Percentiles rank a stretch among this genome's conserved stretches.
phyloP scores from a whole-genome alignment of 2,329 filamentous ascomycete genomes.

The Curvularia eragrostidis region DNA sequence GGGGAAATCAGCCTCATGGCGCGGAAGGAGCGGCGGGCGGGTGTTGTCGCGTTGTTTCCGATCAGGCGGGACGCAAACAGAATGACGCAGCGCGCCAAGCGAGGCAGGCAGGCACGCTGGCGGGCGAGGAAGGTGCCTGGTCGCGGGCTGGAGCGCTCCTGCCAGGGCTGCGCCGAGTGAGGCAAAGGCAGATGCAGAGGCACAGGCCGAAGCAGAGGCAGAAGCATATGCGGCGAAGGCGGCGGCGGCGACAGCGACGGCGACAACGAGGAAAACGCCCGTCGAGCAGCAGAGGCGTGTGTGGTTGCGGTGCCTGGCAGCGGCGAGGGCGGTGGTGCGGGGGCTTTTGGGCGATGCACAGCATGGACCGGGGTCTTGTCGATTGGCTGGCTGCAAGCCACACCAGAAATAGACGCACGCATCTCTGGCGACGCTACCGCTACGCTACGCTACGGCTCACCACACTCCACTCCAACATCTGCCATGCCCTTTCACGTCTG shows the following conservation, averaged over 20 bases:
- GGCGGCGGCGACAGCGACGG: background rate
- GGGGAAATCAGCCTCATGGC: conserved; percentile 13
- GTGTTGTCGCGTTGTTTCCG: conserved; percentile 25
- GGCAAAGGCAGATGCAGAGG: background rate
- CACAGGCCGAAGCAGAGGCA: background rate
- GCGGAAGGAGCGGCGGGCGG: conserved; percentile 17
- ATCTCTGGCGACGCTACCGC: too few relatives aligned
- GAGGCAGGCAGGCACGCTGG: conserved; percentile 28
- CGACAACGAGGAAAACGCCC: conserved; percentile 18
- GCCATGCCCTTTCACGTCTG: conserved; percentile 21
- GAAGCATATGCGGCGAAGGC: background rate
- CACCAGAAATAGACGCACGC: conserved; percentile 50
- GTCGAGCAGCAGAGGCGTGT: conserved; percentile 26
- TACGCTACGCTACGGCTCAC: conserved; percentile 43
- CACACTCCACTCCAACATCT: conserved; percentile 40
- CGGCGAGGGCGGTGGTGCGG: conserved; percentile 21
- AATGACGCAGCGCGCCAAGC: conserved; percentile 14
- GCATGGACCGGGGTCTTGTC: conserved; percentile 34
- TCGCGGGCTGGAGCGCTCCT: background rate
- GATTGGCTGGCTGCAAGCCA: conserved; percentile 50
- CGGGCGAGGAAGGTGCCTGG: conserved; percentile 21
- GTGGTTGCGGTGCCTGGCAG: conserved; percentile 29
- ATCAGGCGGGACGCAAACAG: conserved; percentile 27
- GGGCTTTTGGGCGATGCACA: conserved; percentile 41
- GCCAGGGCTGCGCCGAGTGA: too few relatives aligned